Base-by-base conservation (phyloP, 495 filamentous ascomycete genomes). In the Xylaria telfairii region DNA sequence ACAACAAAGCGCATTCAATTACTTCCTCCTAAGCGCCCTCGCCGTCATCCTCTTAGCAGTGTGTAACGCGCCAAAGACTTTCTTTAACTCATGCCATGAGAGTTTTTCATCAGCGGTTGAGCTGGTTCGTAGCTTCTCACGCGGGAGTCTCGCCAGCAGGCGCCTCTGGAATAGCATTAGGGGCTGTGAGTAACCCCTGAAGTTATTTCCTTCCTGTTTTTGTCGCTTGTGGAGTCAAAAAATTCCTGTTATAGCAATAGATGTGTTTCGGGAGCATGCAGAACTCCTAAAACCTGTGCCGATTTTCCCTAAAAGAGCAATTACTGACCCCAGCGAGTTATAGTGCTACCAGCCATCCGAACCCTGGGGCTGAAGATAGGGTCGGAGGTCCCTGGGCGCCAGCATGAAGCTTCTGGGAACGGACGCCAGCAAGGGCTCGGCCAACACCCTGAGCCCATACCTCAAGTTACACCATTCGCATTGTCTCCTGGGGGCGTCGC, bases 31-130 rank as follows among this genome's bases (percentile, higher is more conserved):
- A 1, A 88, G 88, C 19, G 89, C 89, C 6, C 73, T 92, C 7
- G 88, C 88, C 1, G 89, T 87, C 1, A 74, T 91, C 4, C 90
- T 91, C 73, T 82, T 91, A 0, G 89, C 89, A 4, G 87, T 90
- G 3, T 85, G 85, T 1, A 89, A 91, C 73, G 87, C 86, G 0
- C 90, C 90, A 0, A 80, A 84, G 1, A 82, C 86, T 56, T 91
- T 90, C 75, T 88, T 83, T 63, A 76, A 74, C 4, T 78, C 82
- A 13, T 88, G 88, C 70, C 83, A 87, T 17, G 87, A 89, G 68
- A 89, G 91, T 70, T 91, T 91, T 71, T 90, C 90, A 80, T 87
- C 86, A 83, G 90, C 88, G 0, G 75, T 92, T 26, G 89, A 90
- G n/a, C 79, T 92, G 6, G 84, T 92, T 64, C 87, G 89, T 41